Evolutionary conservation across 1,284 basidiomycete genomes (phyloP), one percentile per base, ranked within the genome.

Genomic region (Moniliella sp.): DNA sequence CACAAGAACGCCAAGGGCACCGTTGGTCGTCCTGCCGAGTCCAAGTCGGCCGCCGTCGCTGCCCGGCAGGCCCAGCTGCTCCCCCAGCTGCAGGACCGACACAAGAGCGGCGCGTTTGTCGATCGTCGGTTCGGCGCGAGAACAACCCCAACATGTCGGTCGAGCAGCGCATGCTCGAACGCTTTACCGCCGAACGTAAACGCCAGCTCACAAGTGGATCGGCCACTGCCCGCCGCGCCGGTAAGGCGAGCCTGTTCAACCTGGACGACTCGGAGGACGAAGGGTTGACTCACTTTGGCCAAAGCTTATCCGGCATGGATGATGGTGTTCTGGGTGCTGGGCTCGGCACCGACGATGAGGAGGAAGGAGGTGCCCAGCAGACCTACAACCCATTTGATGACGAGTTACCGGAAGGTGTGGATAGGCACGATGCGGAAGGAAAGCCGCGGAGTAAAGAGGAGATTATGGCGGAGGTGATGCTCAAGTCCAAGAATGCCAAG

Each of bases 41-140:
- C 78, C 57, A 82, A 81, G 53, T 78, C 82, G 52, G 77, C 75
- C 25, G 86, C 83, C 8, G 68, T 94, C 29, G 80, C 88, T 48
- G 75, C 82, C 67, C 41, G 57, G 17, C 36, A 48, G 18, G 46
- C 78, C 64, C 79, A 75, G 0, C 66, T 97, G 13, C 64, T 94
- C 27, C 84, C 84, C 34, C 84, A 94, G 63, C 66, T 66, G 46
- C 57, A 67, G 33, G 75, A 74, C 18, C 72, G 82, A 33, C 70
- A 76, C 42, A 76, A 76, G 45, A 73, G 76, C 9, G 84, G 86
- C 7, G 79, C 81, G 3, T 77, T 99, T 43, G 65, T 88, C 33
- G 91, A 99, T 62, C 72, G 82, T 34, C 76, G 91, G 25, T 93
- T 97, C 50, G 91, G 91, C 64, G n/a, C n/a, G 91, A 97, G 69